Evolutionary conservation across 805 yeast genomes (phyloP).

Genomic region (Yamadazyma insecticola): DNA sequence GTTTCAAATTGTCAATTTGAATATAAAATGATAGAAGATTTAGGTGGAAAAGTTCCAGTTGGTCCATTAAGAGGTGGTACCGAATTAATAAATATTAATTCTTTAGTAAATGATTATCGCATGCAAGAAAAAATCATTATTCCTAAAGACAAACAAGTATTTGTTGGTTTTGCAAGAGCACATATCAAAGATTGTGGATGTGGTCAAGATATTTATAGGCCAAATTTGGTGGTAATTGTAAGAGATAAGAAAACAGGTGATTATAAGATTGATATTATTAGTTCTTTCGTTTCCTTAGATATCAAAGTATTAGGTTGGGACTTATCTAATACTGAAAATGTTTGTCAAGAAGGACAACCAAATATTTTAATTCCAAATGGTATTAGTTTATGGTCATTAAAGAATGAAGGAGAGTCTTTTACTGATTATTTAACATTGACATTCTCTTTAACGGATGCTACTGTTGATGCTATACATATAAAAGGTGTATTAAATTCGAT

Average conservation of each 20-base stretch:
- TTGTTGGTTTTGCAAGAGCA: slow-evolving; percentile 38
- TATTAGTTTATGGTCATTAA: slow-evolving; percentile 21
- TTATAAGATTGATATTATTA: slow-evolving; percentile 24
- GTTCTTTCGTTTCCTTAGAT: slow-evolving; percentile 25
- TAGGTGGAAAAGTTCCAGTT: slow-evolving; percentile 7
- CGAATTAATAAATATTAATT: slow-evolving; percentile 21
- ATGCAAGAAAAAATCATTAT: slow-evolving; percentile 8
- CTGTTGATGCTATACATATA: slow-evolving; percentile 30
- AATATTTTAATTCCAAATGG: slow-evolving; percentile 35
- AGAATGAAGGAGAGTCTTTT: slow-evolving; percentile 3
- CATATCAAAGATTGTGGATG: slow-evolving; percentile 38
- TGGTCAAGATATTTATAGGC: slow-evolving; percentile 34
- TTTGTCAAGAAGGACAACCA: slow-evolving; percentile 19
- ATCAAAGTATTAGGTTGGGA: slow-evolving; percentile 26
- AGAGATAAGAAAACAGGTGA: slow-evolving; percentile 8
- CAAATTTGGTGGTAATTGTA: slow-evolving; percentile 29
- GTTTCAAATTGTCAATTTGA: slow-evolving; percentile 13
- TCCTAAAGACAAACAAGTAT: slow-evolving; percentile 22
- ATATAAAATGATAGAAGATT: slow-evolving; percentile 5
- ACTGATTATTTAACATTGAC: slow-evolving; percentile 30
- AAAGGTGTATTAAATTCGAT: slow-evolving; percentile 26
- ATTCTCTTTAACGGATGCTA: slow-evolving; percentile 32
- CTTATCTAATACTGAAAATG: slow-evolving; percentile 16
- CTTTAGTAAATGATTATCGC: slow-evolving; percentile 7
- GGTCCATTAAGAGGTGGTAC: slow-evolving; percentile 37